phyloP scores from a whole-genome alignment of 805 yeast genomes.

The Wickerhamiella vanderwaltii region DNA sequence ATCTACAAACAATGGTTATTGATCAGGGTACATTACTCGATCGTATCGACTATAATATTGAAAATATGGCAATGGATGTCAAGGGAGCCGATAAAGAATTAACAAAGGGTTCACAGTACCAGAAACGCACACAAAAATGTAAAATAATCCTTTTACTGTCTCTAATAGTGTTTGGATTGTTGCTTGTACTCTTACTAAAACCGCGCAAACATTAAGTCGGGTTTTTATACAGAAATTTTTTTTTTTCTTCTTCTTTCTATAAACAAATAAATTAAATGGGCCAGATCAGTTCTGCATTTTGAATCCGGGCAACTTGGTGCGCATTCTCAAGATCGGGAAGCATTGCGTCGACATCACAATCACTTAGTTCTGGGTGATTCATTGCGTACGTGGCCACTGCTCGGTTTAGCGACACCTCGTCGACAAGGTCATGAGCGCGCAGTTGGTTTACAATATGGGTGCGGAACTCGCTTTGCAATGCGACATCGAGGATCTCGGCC shows the following conservation, averaged over 20 bases:
- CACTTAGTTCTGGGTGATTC: conserved; percentile 4
- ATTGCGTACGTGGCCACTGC: conserved; percentile 10
- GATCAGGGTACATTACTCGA: conserved; percentile 94
- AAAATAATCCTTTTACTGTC: conserved; percentile 65
- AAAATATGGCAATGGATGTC: conserved; percentile 64
- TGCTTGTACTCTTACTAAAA: conserved; percentile 58
- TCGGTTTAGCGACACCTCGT: conserved; percentile 11
- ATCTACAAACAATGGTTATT: conserved; percentile 78
- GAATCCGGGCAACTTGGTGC: neutral
- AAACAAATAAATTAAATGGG: conserved; percentile 10
- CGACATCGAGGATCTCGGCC: conserved; percentile 13
- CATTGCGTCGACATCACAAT: conserved; percentile 12
- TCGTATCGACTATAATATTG: conserved; percentile 83
- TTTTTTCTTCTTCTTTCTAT: too few relatives aligned
- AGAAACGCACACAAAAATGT: conserved; percentile 82
- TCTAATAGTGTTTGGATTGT: conserved; percentile 56
- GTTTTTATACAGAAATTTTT: too few relatives aligned
- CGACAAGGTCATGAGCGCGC: conserved; percentile 6
- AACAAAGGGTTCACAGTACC: conserved; percentile 63
- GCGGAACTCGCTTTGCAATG: conserved; percentile 14
- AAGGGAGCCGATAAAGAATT: conserved; percentile 69
- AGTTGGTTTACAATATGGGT: conserved; percentile 8
- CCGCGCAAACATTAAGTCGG: conserved; percentile 21
- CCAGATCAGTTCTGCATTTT: conserved; percentile 14
- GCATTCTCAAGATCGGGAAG: conserved; percentile 11